Evolutionary conservation across 1,284 basidiomycete genomes (phyloP), one percentile per base, ranked within the genome.

Genomic region (Schizophyllum amplum): DNA sequence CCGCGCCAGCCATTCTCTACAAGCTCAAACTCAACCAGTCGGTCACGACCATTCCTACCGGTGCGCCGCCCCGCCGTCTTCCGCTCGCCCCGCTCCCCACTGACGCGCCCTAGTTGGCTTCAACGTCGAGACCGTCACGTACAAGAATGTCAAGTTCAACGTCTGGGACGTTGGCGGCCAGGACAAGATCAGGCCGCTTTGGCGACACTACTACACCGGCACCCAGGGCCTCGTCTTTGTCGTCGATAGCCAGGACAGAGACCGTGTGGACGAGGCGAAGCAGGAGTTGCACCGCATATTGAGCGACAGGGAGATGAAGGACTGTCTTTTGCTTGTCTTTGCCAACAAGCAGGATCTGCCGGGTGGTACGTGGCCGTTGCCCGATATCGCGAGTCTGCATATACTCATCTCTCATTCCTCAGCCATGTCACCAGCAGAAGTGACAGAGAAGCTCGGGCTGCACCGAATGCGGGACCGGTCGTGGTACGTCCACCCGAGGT

Each of bases 161-260:
- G 97, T 99, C 23, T 99, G 97, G 97, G 97, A 99, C 72, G 97
- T 99, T 58, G 97, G 97, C 71, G 97, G 95, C 46, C 95, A 98
- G 75, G 95, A 98, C 78, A 98, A 98, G 82, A 98, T 98, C 68
- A 82, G 97, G 62, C 97, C 97, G 52, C 79, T 99, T 56, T 99
- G 96, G 96, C 82, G 97, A 73, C 96, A 98, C 74, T 98, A 98
- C 81, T 84, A 87, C 82, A 98, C 97, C 63, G 98, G 97, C 74
- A 99, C 97, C 24, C 97, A 99, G 76, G 97, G 96, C 66, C 93
- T 99, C 72, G 97, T 99, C 64, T 99, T 98, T 74, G 86, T 98
- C 56, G 85, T 98, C 53, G 86, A 90, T 74, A 86, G 87, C 65
- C 84, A 94, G 67, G 96, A 99, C 72, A 78, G 93, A 56, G 94